Evolutionary conservation across 192 early-diverging fungal species (phyloP), one percentile per base, ranked within the genome.

Genomic region (Gaertneriomyces sp.): DNA sequence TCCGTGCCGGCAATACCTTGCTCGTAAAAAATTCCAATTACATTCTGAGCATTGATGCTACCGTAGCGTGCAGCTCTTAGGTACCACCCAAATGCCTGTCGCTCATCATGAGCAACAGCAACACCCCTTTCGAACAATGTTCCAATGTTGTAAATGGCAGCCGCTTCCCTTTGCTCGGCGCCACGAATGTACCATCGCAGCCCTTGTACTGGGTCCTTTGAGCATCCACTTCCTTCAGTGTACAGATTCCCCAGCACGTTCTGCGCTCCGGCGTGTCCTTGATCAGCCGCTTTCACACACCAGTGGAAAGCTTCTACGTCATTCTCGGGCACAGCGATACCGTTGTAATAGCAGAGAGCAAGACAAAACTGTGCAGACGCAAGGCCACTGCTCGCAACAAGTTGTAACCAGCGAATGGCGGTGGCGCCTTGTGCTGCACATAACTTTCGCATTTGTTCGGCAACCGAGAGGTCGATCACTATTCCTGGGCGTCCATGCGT

Each of bases 161-260:
- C 69, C 4, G 81, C 66, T 54, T 82, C 80, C 19, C 74, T 58
- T 42, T 65, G 74, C 47, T 77, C 81, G 17, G 76, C 80, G 10
- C 79, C 81, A 25, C 64, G 67, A 25, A 79, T 76, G 68, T 85
- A 85, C 76, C 74, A 81, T n/a, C 77, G 61, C 45, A 90, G 76
- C 17, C 87, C 88, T 16, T 68, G 63, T 10, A 76, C 69, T 62
- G 83, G 86, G 59, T 90, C 76, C 16, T 73, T 69, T 12, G 69
- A 63, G 39, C 85, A 74, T 7, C 90, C 89, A 12, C 87, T 66
- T 10, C 91, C 91, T 66, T 92, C 91, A 60, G 90, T 86, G 73
- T 88, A 87, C 49, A 88, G 85, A 60, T 91, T 90, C 6, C 91
- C 84, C 33, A 85, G 65, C 61, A 81, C 72, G 66, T 81, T 79